Base-by-base conservation (phyloP, 257 asterid species). In the Ilex asprella region DNA sequence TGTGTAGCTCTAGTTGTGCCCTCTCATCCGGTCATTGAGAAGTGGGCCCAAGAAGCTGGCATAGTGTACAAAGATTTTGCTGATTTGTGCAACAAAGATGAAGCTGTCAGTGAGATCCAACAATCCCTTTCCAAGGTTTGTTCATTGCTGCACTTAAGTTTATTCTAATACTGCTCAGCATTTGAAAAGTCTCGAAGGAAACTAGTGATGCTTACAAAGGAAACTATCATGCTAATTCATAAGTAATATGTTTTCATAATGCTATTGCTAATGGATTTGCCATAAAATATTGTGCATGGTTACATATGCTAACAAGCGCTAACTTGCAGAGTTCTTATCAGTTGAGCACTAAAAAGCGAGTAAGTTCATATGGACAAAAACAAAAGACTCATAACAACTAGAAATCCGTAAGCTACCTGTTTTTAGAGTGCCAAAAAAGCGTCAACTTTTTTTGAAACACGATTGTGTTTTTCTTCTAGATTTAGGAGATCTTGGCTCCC, bases 1-100 rank as follows among this genome's bases (percentile, higher is more conserved):
- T 90, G 95, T 39, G 88, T 90, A 30, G 95, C 96, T 59, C 82
- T 90, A 12, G 75, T 87, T n/a, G 96, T 90, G 58, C 87, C 97
- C 31, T 63, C 86, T 15, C 86, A 62, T 58, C 86, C 73, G 52
- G 83, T 70, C 59, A 92, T 90, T 31, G 88, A 87, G 75, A 80
- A 82, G 63, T 90, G 97, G 97, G 96, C 91, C 46, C 79, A 77
- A 7, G 89, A 78, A 72, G 68, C 91, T 74, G 96, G 90, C 60
- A 69, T 83, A 14, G 73, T 70, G 70, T 82, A 71, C 74, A 66
- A 58, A 10, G 81, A 83, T 69, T 77, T 85, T 71, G 46, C 88
- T 0, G 90, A 83, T 71, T 61, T 90, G 78, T 90, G 97, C 66
- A 82, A 77, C 75, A 83, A 79, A 62, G 61, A 65, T 31, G 97